These are phyloP conservation scores for Hymenoscyphus scutula DNA, from an alignment of 2,329 filamentous ascomycete genomes.

Conservation along the genomic window DNA sequence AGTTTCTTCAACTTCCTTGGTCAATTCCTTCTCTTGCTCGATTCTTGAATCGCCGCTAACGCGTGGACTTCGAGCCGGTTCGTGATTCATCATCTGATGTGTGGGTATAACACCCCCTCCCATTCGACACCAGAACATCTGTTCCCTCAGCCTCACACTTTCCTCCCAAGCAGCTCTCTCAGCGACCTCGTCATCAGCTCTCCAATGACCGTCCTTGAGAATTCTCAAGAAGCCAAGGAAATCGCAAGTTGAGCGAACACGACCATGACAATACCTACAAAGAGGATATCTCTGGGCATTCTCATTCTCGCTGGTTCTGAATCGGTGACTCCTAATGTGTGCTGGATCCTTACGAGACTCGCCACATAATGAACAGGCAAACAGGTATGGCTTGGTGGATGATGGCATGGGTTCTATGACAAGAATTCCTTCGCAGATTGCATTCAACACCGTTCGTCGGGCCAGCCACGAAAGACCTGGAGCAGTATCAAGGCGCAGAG, in stretches of 20 bases:
- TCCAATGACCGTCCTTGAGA: constrained; percentile 89
- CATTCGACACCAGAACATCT: constrained; percentile 96
- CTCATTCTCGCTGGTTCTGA: constrained; percentile 83
- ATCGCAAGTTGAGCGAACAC: constrained; percentile 85
- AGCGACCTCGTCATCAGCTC: constrained; percentile 76
- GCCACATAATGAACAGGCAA: constrained; percentile 77
- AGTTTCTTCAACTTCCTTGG: constrained; percentile 32
- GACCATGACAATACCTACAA: constrained; percentile 81
- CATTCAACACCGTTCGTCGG: constrained; percentile 76
- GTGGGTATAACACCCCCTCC: constrained; percentile 83
- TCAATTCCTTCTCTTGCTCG: constrained; percentile 32
- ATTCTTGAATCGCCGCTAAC: constrained; percentile 32
- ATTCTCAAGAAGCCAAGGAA: constrained; percentile 89
- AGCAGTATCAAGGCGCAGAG: constrained; percentile 81
- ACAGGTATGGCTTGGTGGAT: constrained; percentile 43
- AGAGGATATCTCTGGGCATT: constrained; percentile 86
- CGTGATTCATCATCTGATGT: constrained; percentile 25
- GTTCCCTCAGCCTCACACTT: constrained; percentile 80
- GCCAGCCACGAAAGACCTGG: constrained; percentile 93
- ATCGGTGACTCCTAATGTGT: constrained; percentile 79
- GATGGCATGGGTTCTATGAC: constrained; percentile 84
- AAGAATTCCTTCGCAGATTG: constrained; percentile 80
- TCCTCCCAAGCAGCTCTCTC: constrained; percentile 94
- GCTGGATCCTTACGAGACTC: constrained; percentile 70
- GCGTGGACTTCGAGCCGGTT: constrained; percentile 29